phyloP scores from a whole-genome alignment of 176 grass and related monocot species.

The Alopecurus myosuroides region DNA sequence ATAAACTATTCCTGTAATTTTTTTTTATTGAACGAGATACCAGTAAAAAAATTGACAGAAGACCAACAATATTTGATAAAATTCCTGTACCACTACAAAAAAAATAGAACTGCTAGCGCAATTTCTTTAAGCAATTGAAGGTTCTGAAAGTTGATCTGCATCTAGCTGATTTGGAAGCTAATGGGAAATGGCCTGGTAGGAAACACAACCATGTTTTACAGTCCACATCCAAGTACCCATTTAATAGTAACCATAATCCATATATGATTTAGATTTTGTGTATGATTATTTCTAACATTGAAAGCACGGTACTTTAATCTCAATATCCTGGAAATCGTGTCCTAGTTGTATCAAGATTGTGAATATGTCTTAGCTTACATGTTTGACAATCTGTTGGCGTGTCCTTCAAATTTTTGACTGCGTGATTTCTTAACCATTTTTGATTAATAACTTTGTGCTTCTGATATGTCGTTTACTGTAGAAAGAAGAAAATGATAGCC shows the following conservation, averaged over 20 bases:
- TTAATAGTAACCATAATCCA: not conserved
- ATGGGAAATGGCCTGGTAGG: not conserved
- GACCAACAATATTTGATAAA: not conserved
- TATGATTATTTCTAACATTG: not conserved
- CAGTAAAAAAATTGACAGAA: not conserved
- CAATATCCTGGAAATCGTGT: not conserved
- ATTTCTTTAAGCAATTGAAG: not conserved
- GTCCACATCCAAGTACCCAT: not conserved
- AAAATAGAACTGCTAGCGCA: not conserved
- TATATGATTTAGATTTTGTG: not conserved
- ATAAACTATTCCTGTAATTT: not conserved
- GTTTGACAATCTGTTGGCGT: not conserved
- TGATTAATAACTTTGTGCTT: not conserved
- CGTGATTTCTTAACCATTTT: not conserved
- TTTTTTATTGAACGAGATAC: not conserved
- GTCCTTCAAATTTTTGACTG: not conserved
- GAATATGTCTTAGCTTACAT: not conserved
- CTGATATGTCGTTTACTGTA: slow-evolving; percentile 1
- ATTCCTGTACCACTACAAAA: not conserved
- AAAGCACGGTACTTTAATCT: not conserved
- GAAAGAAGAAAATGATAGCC: slow-evolving; percentile 20
- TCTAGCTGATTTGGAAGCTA: not conserved
- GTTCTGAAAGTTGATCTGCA: not conserved
- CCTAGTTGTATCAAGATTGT: not conserved
- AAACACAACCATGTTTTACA: not conserved